Conservation (phyloP, 2,329 filamentous ascomycete species). For the Tolypocladium amazonense region DNA sequence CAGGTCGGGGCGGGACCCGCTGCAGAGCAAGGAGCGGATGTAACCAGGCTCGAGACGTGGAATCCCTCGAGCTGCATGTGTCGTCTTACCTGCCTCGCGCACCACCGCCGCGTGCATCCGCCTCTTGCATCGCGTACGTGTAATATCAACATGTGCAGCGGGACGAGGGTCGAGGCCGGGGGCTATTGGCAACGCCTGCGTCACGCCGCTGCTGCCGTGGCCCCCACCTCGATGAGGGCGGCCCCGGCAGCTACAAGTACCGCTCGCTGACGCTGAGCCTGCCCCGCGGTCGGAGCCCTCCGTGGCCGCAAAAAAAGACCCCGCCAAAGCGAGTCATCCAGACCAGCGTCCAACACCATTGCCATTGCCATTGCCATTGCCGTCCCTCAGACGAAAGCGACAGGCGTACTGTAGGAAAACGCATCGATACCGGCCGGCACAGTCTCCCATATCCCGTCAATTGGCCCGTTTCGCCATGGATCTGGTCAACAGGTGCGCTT, state of each 20-base stretch:
- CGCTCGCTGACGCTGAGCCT: neutral
- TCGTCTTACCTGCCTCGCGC: neutral
- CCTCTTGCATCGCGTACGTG: neutral
- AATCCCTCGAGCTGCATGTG: neutral
- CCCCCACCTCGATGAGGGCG: neutral
- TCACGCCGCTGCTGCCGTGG: neutral
- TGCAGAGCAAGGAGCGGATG: neutral
- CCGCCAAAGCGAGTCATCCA: constrained; percentile 11
- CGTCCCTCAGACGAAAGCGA: neutral
- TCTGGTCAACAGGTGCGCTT: constrained; percentile 41
- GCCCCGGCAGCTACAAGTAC: neutral
- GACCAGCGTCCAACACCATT: neutral
- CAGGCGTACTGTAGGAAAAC: neutral
- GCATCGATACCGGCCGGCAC: neutral
- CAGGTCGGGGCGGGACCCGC: neutral
- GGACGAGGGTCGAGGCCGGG: neutral
- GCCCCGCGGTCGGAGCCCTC: constrained; percentile 1
- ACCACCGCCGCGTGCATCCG: neutral
- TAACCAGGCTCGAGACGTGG: neutral
- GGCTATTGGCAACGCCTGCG: neutral
- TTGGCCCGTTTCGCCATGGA: constrained; percentile 26
- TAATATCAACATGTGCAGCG: neutral
- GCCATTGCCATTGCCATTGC: neutral
- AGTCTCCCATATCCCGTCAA: neutral
- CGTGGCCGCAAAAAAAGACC: neutral